Evolutionary conservation across 2,329 filamentous ascomycete species (phyloP).

Genomic region (Sarocladium kiliense): DNA sequence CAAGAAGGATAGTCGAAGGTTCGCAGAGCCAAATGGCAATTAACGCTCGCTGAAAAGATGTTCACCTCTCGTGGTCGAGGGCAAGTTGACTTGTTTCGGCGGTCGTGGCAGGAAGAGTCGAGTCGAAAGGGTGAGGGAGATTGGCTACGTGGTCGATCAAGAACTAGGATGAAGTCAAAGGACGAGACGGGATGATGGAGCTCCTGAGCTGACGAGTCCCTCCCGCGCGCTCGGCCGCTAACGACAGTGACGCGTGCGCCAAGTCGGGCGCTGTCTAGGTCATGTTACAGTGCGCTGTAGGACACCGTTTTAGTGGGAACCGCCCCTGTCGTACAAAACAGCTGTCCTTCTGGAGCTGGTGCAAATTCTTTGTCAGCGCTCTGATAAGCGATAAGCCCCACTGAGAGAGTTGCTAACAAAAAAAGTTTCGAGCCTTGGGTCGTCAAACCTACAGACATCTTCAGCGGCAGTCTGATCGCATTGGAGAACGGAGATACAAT

Average conservation of each 20-base stretch:
- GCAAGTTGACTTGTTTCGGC: not conserved
- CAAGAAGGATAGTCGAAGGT: not conserved
- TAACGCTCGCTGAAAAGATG: not conserved
- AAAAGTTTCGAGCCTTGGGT: conserved; percentile 4
- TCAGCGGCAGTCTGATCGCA: no score
- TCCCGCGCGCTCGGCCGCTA: not conserved
- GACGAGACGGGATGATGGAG: not conserved
- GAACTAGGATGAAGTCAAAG: not conserved
- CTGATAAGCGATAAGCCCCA: not conserved
- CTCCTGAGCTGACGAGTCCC: conserved; percentile 8
- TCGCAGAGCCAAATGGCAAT: not conserved
- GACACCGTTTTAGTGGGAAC: not conserved
- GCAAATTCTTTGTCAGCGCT: not conserved
- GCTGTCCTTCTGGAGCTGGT: not conserved
- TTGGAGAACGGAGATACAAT: not conserved
- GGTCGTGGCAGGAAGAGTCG: not conserved
- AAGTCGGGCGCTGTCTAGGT: not conserved
- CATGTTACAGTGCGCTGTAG: not conserved
- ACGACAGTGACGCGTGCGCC: conserved; percentile 1
- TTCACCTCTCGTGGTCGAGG: not conserved
- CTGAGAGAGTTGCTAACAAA: not conserved
- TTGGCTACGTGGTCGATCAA: not conserved
- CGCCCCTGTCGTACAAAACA: not conserved
- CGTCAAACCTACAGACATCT: not conserved
- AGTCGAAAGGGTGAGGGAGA: not conserved